These are phyloP conservation scores for Heliamphora pulchella DNA, from an alignment of 179 eudicot species.

Conservation along the genomic window DNA sequence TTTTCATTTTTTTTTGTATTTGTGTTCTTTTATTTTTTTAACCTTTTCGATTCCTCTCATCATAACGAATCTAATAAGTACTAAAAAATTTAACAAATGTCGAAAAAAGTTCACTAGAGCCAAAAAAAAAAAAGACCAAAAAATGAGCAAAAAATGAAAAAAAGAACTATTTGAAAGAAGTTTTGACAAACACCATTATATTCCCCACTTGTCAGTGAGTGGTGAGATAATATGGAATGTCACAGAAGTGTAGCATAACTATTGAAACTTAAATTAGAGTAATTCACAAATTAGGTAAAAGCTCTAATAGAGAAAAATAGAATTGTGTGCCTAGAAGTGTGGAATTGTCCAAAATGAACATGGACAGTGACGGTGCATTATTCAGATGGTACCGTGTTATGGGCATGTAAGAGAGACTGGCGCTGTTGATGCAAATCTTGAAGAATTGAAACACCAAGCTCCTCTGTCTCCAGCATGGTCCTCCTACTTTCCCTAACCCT, in stretches of 20 bases:
- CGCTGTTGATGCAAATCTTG: slow-evolving; percentile 53
- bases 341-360: not conserved
- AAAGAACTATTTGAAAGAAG: no score
- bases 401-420: slow-evolving; percentile 49
- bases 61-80: no score
- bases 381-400: slow-evolving; percentile 35
- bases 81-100: no score
- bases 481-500: slow-evolving; percentile 49
- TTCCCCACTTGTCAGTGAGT: not conserved
- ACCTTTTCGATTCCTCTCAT: no score
- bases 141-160: no score
- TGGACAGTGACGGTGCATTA: not conserved
- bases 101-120: no score
- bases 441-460: slow-evolving; percentile 58
- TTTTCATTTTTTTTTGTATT: no score
- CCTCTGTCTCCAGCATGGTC: slow-evolving; percentile 66
- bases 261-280: not conserved
- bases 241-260: not conserved
- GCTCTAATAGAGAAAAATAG: not conserved
- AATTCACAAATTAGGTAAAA: not conserved
- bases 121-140: no score
- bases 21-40: no score
- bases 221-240: not conserved
- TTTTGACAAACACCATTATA: no score
- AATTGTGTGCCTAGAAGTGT: not conserved